Conservation (phyloP, 2,329 filamentous ascomycete species). For the Pyrenophora seminiperda region DNA sequence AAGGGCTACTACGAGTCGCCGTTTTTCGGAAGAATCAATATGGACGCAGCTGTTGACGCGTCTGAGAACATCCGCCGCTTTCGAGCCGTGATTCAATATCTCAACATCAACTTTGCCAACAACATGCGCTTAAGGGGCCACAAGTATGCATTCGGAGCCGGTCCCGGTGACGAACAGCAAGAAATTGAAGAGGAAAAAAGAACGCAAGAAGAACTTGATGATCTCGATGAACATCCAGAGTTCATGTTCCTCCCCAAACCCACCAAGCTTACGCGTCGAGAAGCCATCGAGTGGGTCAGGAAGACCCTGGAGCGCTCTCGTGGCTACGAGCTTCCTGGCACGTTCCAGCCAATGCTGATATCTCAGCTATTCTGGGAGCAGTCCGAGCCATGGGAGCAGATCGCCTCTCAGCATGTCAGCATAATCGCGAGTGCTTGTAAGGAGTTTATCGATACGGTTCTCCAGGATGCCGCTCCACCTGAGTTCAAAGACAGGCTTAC, state of each 20-base stretch:
- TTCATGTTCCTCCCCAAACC: constrained; percentile 13
- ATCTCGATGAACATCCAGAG: too few relatives aligned
- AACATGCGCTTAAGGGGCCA: constrained; percentile 53
- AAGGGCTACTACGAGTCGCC: constrained; percentile 59
- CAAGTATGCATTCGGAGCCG: constrained; percentile 40
- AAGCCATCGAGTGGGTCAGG: constrained; percentile 51
- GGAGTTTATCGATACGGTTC: constrained; percentile 44
- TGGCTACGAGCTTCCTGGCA: constrained; percentile 64
- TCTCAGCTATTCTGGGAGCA: constrained; percentile 65
- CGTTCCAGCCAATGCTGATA: constrained; percentile 65
- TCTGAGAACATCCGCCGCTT: constrained; percentile 52
- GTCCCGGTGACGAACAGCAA: constrained; percentile 19
- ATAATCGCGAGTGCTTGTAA: constrained; percentile 42
- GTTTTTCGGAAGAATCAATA: constrained; percentile 55
- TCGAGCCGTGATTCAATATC: constrained; percentile 60
- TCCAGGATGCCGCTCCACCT: constrained; percentile 46
- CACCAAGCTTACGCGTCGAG: constrained; percentile 35
- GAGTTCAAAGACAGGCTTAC: constrained; percentile 50
- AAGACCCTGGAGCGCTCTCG: constrained; percentile 52
- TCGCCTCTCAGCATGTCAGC: constrained; percentile 47
- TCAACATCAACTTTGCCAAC: constrained; percentile 55
- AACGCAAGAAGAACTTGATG: constrained; percentile 17
- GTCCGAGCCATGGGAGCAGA: constrained; percentile 58
- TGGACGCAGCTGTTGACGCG: constrained; percentile 21
- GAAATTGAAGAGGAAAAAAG: constrained; percentile 7